Evolutionary conservation across 352 stramenopile genomes (phyloP).

Genomic region (Phytophthora constricta): DNA sequence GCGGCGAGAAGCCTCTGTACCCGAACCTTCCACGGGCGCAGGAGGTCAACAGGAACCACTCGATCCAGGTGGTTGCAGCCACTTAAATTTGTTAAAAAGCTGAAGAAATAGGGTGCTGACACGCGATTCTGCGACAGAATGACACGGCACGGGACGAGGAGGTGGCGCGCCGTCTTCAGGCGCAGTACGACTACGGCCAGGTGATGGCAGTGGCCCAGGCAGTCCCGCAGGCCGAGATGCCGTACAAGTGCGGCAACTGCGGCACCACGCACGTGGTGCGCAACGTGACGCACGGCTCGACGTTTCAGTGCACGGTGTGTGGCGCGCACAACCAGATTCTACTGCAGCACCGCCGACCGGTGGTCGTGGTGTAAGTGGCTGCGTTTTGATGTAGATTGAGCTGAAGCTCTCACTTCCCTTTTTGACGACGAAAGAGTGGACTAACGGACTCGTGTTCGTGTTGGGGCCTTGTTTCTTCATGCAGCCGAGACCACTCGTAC

Average conservation of each 20-base stretch:
- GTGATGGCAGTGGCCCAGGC: constrained; percentile 48
- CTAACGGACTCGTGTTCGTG: neutral
- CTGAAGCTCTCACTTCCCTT: neutral
- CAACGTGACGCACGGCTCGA: constrained; percentile 57
- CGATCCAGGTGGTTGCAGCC: constrained; percentile 28
- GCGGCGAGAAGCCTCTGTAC: constrained; percentile 31
- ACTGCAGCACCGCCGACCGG: constrained; percentile 41
- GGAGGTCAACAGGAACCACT: constrained; percentile 17
- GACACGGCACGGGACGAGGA: constrained; percentile 57
- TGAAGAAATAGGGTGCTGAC: no score
- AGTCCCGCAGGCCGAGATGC: constrained; percentile 43
- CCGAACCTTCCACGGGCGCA: constrained; percentile 19
- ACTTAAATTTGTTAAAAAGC: neutral
- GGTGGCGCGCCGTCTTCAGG: constrained; percentile 62
- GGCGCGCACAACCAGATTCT: constrained; percentile 69
- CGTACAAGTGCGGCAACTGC: constrained; percentile 73
- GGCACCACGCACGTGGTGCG: constrained; percentile 67
- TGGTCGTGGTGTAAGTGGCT: constrained; percentile 59
- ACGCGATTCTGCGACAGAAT: constrained; percentile 26
- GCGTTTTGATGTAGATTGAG: neutral
- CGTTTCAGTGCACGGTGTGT: constrained; percentile 69
- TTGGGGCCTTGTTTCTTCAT: neutral
- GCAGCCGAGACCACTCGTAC: constrained; percentile 39
- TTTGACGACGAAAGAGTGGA: neutral
- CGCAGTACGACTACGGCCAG: constrained; percentile 50